Base-by-base conservation (phyloP, 805 yeast species). In the Starmerella floricola region DNA sequence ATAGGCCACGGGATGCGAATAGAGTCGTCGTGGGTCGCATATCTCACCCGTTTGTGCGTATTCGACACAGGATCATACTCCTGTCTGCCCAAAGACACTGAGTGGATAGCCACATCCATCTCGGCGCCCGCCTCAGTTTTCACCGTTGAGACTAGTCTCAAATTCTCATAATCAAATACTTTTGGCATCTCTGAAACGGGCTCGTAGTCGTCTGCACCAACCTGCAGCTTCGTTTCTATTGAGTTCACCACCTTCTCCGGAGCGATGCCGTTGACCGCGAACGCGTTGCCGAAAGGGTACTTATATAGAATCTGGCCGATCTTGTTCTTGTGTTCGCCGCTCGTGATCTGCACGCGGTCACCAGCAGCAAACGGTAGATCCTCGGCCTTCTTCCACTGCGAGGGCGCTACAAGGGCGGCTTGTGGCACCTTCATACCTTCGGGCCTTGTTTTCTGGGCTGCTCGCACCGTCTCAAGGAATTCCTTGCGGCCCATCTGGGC, bases 1-100 rank as follows among this genome's bases (percentile, higher is more conserved):
- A 91, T 87, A 30, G 95, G 95, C 94, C 94, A 88, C 41, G 96
- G 96, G 38, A 87, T 77, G 19, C 76, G 73, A 40, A 84, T 65
- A 40, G 75, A 71, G 32, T 72, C 74, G 53, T 79, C 78, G 51
- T 81, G 77, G 49, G 72, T 72, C 20, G 87, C 84, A 52, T 75
- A 73, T 61, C 97, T 74, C 45, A 73, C 74, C 24, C 94, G 94
- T 66, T 84, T 63, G 69, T 79, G 72, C 54, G 68, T 68, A 57
- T 78, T 78, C 61, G 79, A 77, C 51, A 79, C 74, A 34, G 73
- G 74, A 56, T 86, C 94, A 60, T 72, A 88, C 57, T 80, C 79
- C 38, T 66, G 62, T 18, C 83, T 94, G 39, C 71, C 72, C 57
- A 76, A 76, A 23, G 69, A 75, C 16, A 88, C 57, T 34, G 76